Evolutionary conservation across 768 basidiomycete genomes (phyloP).

Genomic region (Lactarius hatsudake): DNA sequence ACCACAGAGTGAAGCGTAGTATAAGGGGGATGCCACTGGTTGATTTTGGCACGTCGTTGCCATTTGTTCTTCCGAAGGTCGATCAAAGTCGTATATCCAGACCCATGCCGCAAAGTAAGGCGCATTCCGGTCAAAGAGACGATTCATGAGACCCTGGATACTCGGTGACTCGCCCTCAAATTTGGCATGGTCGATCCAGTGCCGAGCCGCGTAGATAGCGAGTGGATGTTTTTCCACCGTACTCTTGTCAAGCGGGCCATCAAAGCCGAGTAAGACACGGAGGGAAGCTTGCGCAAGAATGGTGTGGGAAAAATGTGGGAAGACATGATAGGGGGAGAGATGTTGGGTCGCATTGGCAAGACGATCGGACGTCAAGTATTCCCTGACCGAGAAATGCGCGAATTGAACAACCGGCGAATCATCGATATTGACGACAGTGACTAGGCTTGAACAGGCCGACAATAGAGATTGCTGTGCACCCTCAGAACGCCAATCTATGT

Average conservation of each 20-base stretch:
- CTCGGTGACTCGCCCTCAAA: neutral
- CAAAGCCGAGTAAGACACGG: neutral
- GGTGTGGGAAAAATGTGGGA: neutral
- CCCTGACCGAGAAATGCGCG: conserved; percentile 16
- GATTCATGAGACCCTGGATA: neutral
- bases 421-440: neutral
- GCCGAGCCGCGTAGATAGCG: conserved; percentile 6
- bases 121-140: neutral
- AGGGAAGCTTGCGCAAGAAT: conserved; percentile 7
- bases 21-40: neutral
- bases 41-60: neutral
- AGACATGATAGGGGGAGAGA: conserved; percentile 1
- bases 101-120: conserved; percentile 9
- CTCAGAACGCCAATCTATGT: neutral
- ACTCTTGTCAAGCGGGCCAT: neutral
- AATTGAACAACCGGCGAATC: neutral
- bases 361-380: conserved; percentile 6
- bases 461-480: neutral
- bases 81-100: conserved; percentile 11
- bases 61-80: neutral
- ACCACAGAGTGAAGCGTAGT: conserved; percentile 10
- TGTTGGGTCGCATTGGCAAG: neutral
- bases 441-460: neutral
- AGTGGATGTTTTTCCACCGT: neutral
- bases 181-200: conserved; percentile 10